These are phyloP conservation scores for Chlorella vulgaris DNA, from an alignment of 139 green algal species.

Conservation along the genomic window DNA sequence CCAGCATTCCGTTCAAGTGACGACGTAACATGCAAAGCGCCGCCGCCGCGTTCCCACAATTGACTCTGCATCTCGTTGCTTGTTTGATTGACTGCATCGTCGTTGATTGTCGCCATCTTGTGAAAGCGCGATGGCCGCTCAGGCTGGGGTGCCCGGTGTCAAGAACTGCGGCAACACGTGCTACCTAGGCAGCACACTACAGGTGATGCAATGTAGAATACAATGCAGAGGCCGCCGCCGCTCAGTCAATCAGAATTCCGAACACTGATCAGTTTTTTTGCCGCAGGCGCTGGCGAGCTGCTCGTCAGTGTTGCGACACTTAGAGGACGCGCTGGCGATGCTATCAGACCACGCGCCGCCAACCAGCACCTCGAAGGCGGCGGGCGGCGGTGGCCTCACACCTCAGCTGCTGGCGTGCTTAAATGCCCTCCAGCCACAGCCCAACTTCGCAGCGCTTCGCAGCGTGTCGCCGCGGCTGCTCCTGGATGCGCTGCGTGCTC, in stretches of 20 bases:
- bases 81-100: no score
- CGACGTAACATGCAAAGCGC: no score
- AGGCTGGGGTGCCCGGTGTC: conserved; percentile 16
- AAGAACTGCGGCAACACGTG: conserved; percentile 43
- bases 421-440: not conserved
- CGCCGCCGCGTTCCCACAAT: no score
- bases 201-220: conserved; percentile 21
- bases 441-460: not conserved
- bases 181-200: conserved; percentile 24
- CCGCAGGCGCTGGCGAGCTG: conserved; percentile 37
- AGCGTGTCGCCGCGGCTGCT: not conserved
- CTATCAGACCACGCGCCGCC: not conserved
- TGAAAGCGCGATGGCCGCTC: no score
- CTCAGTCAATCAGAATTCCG: no score
- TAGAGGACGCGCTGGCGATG: not conserved
- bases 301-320: not conserved
- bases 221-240: not conserved
- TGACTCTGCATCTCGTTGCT: no score
- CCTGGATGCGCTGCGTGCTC: not conserved
- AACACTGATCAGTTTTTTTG: no score
- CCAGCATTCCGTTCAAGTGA: conserved; percentile 18
- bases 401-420: conserved; percentile 8
- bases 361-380: not conserved
- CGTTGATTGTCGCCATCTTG: no score
- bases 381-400: no score